phyloP scores from a whole-genome alignment of 257 asterid species.

The Voacanga thouarsii region DNA sequence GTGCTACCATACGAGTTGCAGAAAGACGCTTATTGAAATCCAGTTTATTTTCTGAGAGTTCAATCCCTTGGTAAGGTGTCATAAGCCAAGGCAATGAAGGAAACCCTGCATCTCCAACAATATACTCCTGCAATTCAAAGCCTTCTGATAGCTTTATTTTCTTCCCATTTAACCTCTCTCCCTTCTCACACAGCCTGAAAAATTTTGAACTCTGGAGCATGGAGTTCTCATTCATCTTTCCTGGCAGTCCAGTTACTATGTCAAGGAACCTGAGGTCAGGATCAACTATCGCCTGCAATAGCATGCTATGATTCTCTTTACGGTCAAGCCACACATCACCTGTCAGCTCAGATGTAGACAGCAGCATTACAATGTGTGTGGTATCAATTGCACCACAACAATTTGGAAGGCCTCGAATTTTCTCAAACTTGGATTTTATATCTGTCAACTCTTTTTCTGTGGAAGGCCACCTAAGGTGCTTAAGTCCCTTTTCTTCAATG shows the following conservation, averaged over 20 bases:
- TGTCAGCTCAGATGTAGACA: constrained; percentile 63
- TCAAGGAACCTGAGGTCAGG: constrained; percentile 66
- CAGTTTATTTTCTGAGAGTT: constrained; percentile 33
- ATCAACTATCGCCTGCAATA: constrained; percentile 66
- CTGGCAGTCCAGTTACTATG: constrained; percentile 79
- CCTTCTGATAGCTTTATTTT: constrained; percentile 28
- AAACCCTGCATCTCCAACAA: constrained; percentile 62
- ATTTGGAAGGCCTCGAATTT: constrained; percentile 69
- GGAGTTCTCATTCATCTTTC: constrained; percentile 53
- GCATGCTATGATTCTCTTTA: constrained; percentile 67
- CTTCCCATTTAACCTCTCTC: constrained; percentile 51
- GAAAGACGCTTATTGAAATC: constrained; percentile 52
- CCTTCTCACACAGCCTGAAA: constrained; percentile 50
- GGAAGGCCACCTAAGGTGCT: constrained; percentile 77
- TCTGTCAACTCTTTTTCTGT: constrained; percentile 35
- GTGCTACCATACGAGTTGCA: constrained; percentile 49
- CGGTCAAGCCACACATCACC: constrained; percentile 61
- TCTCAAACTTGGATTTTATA: constrained; percentile 56
- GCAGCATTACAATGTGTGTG: constrained; percentile 61
- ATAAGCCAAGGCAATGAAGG: constrained; percentile 79
- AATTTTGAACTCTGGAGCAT: constrained; percentile 57
- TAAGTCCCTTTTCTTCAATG: constrained; percentile 55
- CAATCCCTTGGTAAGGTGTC: constrained; percentile 66
- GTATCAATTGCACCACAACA: constrained; percentile 84
- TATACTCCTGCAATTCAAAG: constrained; percentile 51